Evolutionary conservation across 2,329 filamentous ascomycete genomes (phyloP).

Genomic region (Pleoardoris graminearum): DNA sequence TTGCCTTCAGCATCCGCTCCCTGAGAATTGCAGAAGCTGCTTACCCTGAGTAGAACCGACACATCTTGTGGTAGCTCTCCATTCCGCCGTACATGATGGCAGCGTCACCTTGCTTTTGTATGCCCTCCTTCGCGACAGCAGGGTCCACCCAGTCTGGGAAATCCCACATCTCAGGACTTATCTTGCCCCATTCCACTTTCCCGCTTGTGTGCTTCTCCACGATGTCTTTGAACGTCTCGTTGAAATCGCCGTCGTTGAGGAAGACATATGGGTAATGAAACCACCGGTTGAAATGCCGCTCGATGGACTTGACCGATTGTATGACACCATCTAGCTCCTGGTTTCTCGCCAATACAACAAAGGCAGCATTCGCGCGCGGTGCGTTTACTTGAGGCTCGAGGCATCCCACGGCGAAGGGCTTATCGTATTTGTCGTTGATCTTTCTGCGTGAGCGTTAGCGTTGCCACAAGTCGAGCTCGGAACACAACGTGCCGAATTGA

Average conservation of each 20-base stretch:
- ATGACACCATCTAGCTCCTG: conserved; percentile 96
- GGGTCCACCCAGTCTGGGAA: conserved; percentile 95
- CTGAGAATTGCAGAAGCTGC: conserved; percentile 31
- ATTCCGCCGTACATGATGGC: conserved; percentile 99
- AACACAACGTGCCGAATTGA: conserved; percentile 72
- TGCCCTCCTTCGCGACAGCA: conserved; percentile 92
- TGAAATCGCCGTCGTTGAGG: conserved; percentile 96
- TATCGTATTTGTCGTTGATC: conserved; percentile 97
- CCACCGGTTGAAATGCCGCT: conserved; percentile 98
- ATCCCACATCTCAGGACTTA: conserved; percentile 89
- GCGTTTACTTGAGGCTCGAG: conserved; percentile 73
- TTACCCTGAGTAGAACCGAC: conserved; percentile 96
- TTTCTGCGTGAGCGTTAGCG: conserved; percentile 61
- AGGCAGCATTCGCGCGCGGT: conserved; percentile 88
- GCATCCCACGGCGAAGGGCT: conserved; percentile 92
- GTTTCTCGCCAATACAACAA: conserved; percentile 93
- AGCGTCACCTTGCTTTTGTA: conserved; percentile 92
- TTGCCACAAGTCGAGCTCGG: background rate
- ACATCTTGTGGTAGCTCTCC: conserved; percentile 99
- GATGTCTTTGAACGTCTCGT: conserved; percentile 86
- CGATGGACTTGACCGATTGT: conserved; percentile 95
- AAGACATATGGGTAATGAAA: conserved; percentile 99
- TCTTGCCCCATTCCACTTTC: conserved; percentile 89
- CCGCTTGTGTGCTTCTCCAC: conserved; percentile 88
- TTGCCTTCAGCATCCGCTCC: conserved; percentile 16